Evolutionary conservation across 2,329 filamentous ascomycete species (phyloP), one percentile per base, ranked within the genome.

Genomic region (Fusarium sambucinum): DNA sequence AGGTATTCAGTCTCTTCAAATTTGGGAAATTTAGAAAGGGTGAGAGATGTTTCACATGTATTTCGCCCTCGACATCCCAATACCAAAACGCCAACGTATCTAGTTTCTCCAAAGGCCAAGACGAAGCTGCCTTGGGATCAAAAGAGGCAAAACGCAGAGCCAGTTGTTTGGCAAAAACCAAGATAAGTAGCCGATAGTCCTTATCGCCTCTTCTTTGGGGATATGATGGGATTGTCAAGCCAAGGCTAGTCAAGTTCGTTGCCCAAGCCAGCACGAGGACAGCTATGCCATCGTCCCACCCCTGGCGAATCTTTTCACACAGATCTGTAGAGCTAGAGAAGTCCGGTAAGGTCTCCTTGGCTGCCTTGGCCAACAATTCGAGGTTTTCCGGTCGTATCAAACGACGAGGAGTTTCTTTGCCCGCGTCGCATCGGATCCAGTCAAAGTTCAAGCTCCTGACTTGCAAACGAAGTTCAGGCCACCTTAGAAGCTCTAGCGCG

Each of bases 401-500:
- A 14, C 23, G 2, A 1, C 16, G 33, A n/a, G n/a, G 13, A 0
- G 33, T 4, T 1, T 33, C 13, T 5, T n/a, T 25, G 2, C 42
- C 37, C 5, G 2, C 0, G 5, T 2, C 1, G 2, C 8, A 3
- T 6, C 37, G 27, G 1, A 40, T 29, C 2, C 1, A 16, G 2
- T 33, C 17, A 2, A 62, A 32, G 2, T 52, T 19, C 5, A 62
- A 12, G n/a, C 25, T 55, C 19, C 2, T 35, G 5, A 55, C 57
- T 16, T 37, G 41, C 0, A 19, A 12, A 5, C 47, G 57, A 12
- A 55, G 51, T 19, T 62, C 56, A n/a, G 59, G 59, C 16, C 44
- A 9, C 2, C 29, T 30, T 0, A 47, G 4, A 0, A 62, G 57
- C 0, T 62, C 47, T 0, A 62, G 16, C 0, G 59, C 56, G 2